Evolutionary conservation across 2,329 filamentous ascomycete genomes (phyloP).

Genomic region (Domatiomyces globalis): DNA sequence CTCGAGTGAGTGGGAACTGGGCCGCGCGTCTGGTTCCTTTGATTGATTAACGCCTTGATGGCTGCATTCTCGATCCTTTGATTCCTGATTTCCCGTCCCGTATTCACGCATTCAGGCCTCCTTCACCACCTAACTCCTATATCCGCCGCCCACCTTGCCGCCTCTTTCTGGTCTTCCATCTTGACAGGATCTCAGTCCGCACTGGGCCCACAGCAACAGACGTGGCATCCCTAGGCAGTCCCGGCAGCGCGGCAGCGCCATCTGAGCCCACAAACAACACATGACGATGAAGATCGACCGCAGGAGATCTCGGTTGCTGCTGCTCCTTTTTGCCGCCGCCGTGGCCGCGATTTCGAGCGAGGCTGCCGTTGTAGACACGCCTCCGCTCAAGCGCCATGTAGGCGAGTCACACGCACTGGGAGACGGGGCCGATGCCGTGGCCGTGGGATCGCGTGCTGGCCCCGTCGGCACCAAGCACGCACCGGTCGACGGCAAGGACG

Average conservation of each 20-base stretch:
- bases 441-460: slow-evolving; percentile 9
- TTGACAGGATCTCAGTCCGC: no score
- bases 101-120: not conserved
- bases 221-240: not conserved
- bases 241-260: no score
- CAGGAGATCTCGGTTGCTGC: slow-evolving; percentile 21
- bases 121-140: no score
- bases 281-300: slow-evolving; percentile 23
- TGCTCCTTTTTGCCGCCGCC: slow-evolving; percentile 24
- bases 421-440: slow-evolving; percentile 7
- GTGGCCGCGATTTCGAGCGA: slow-evolving; percentile 19
- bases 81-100: not conserved
- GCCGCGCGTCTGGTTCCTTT: not conserved
- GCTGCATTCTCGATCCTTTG: not conserved
- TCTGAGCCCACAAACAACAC: not conserved
- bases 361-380: slow-evolving; percentile 11
- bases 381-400: slow-evolving; percentile 1
- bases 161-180: not conserved
- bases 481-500: slow-evolving; percentile 83
- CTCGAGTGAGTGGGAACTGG: not conserved
- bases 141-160: not conserved
- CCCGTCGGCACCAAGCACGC: slow-evolving; percentile 57
- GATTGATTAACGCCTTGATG: not conserved
- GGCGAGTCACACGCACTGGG: slow-evolving; percentile 2
- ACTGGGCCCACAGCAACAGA: not conserved